Percentiles rank a stretch among this genome's conserved stretches.
Conservation (phyloP, 1,284 basidiomycete species). For the Phaffia rhodozyma region DNA sequence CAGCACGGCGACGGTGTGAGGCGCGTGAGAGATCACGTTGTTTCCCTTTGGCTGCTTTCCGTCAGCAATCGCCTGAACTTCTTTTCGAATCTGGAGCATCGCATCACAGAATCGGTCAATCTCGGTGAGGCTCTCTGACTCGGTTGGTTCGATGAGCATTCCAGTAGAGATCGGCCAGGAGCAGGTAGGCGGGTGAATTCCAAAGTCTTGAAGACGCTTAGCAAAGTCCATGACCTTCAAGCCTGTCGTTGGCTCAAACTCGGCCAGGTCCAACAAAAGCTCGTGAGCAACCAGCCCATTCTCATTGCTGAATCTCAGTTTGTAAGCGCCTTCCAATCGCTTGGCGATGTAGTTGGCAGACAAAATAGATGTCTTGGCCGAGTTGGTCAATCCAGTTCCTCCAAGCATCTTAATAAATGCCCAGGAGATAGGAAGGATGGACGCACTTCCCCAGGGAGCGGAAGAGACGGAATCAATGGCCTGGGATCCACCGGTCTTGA, state of each 20-base stretch:
- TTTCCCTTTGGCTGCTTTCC: slow-evolving; percentile 77
- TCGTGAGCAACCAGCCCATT: slow-evolving; percentile 91
- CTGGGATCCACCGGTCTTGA: slow-evolving; percentile 54
- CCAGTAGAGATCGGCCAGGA: slow-evolving; percentile 90
- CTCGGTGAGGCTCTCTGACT: slow-evolving; percentile 12
- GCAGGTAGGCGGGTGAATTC: slow-evolving; percentile 82
- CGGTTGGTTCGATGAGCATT: slow-evolving; percentile 42
- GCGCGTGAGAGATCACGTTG: slow-evolving; percentile 87
- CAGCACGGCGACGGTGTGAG: slow-evolving; percentile 72
- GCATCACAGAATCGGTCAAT: slow-evolving; percentile 73
- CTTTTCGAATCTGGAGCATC: slow-evolving; percentile 86
- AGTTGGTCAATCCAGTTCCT: slow-evolving; percentile 69
- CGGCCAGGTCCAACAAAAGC: slow-evolving; percentile 83
- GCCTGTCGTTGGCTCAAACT: slow-evolving; percentile 78
- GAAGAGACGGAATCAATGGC: slow-evolving; percentile 82
- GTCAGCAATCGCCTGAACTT: slow-evolving; percentile 73
- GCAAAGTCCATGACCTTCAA: slow-evolving; percentile 92
- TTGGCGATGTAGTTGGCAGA: slow-evolving; percentile 96
- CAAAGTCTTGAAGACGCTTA: slow-evolving; percentile 83
- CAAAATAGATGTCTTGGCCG: slow-evolving; percentile 75
- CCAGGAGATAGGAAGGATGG: slow-evolving; percentile 94
- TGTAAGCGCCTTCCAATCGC: slow-evolving; percentile 74
- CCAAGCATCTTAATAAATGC: slow-evolving; percentile 97
- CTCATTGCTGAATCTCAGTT: slow-evolving; percentile 75
- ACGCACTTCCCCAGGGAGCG: slow-evolving; percentile 87